Evolutionary conservation across 768 basidiomycete species (phyloP).

Genomic region (Boletus reticuloceps): DNA sequence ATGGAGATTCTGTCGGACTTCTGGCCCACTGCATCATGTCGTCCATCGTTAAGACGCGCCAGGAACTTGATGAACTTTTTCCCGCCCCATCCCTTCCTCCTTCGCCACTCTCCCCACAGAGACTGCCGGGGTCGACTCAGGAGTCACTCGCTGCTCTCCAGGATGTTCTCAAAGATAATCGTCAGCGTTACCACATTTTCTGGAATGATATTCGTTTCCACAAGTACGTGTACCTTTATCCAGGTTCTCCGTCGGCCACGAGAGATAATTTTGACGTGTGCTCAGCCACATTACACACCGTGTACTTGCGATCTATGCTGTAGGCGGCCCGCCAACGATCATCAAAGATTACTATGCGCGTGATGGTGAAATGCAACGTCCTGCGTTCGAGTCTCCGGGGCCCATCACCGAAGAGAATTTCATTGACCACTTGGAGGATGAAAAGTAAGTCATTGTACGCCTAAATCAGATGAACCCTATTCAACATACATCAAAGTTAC

Average conservation of each 20-base stretch:
- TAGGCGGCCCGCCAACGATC: constrained; percentile 22
- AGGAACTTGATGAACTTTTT: constrained; percentile 22
- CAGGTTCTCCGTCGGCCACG: background rate
- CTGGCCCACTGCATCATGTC: constrained; percentile 8
- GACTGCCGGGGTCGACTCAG: constrained; percentile 24
- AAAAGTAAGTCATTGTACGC: constrained; percentile 15
- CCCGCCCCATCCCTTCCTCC: constrained; percentile 26
- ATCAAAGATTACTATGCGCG: constrained; percentile 27
- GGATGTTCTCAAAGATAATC: constrained; percentile 46
- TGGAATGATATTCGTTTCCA: constrained; percentile 46
- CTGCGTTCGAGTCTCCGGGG: constrained; percentile 22
- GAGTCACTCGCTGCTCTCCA: constrained; percentile 24
- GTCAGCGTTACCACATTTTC: constrained; percentile 47
- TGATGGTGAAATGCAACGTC: constrained; percentile 22
- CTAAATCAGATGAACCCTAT: background rate
- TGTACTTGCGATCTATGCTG: constrained; percentile 26
- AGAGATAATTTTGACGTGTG: background rate
- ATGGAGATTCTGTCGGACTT: too few relatives aligned
- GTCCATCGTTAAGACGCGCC: background rate
- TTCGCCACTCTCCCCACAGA: constrained; percentile 25
- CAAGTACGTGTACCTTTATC: constrained; percentile 40
- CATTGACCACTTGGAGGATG: constrained; percentile 23
- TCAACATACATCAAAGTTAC: constrained; percentile 11
- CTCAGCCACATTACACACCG: constrained; percentile 31
- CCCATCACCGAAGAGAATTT: constrained; percentile 24